Conservation (phyloP, 345 rosid species). For the Brassica carinata region DNA sequence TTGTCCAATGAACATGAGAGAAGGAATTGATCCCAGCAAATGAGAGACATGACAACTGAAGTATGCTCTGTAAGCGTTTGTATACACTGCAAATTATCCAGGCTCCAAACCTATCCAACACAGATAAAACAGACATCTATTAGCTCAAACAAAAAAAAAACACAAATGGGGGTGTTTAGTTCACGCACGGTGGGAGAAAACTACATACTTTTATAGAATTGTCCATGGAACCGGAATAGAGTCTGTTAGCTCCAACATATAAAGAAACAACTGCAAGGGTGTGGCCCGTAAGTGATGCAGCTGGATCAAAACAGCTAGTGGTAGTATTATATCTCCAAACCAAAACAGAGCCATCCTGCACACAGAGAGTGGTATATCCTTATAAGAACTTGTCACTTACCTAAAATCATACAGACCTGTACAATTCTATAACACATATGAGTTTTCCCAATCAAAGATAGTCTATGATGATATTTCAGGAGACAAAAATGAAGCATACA, state of each 20-base stretch:
- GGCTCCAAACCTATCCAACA: constrained; percentile 76
- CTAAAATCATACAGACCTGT: neutral
- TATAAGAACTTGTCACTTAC: neutral
- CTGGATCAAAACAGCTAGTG: constrained; percentile 80
- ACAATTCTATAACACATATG: neutral
- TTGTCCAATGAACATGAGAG: constrained; percentile 91
- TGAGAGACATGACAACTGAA: constrained; percentile 94
- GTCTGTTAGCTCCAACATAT: constrained; percentile 88
- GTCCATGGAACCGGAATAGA: constrained; percentile 98
- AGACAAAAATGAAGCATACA: neutral
- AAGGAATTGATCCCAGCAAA: constrained; percentile 99
- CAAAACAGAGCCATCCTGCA: constrained; percentile 85
- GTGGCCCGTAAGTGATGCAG: constrained; percentile 78
- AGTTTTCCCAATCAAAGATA: constrained; percentile 1
- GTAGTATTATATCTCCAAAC: constrained; percentile 80
- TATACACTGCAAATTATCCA: constrained; percentile 88
- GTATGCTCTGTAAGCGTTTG: constrained; percentile 81
- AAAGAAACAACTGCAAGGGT: constrained; percentile 72
- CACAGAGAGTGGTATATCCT: neutral
- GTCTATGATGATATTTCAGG: neutral
- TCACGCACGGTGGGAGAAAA: constrained; percentile 5
- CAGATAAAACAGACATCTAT: neutral
- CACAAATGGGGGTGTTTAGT: neutral
- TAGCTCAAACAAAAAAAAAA: constrained; percentile 21
- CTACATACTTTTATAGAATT: constrained; percentile 65